These are phyloP conservation scores for Colletotrichum falcatum DNA, from an alignment of 2,329 filamentous ascomycete genomes.

Conservation along the genomic window DNA sequence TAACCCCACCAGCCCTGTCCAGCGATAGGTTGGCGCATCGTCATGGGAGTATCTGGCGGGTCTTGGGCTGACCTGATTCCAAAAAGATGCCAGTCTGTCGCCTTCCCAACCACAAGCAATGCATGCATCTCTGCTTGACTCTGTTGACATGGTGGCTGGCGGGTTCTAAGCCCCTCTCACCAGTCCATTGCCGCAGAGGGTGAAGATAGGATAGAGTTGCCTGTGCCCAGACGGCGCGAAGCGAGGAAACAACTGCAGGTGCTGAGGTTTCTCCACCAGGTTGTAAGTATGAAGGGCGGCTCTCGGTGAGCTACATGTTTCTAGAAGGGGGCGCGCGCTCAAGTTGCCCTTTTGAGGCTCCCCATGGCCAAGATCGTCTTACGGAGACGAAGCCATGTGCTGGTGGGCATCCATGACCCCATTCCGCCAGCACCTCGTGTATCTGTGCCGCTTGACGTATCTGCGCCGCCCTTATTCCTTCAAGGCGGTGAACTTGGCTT, in stretches of 20 bases:
- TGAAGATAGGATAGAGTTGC: slow-evolving; percentile 28
- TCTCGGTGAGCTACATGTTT: too few species aligned
- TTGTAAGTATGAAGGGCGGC: slow-evolving; percentile 16
- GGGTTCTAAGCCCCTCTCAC: slow-evolving; percentile 40
- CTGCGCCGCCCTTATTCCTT: slow-evolving; percentile 19
- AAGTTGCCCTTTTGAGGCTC: slow-evolving; percentile 35
- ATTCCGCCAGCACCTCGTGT: slow-evolving; percentile 32
- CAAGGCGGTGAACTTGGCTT: slow-evolving; percentile 40
- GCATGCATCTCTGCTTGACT: slow-evolving; percentile 30
- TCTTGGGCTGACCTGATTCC: slow-evolving; percentile 33
- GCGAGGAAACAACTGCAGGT: slow-evolving; percentile 35
- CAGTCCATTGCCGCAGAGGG: slow-evolving; percentile 22
- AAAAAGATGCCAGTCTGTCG: slow-evolving; percentile 11
- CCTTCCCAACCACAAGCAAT: slow-evolving; percentile 24
- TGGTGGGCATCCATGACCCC: slow-evolving; percentile 35
- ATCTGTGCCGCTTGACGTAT: slow-evolving; percentile 40
- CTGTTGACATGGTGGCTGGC: slow-evolving; percentile 37
- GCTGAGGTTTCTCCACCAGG: slow-evolving; percentile 29
- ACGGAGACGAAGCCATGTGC: slow-evolving; percentile 40
- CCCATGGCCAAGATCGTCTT: slow-evolving; percentile 34
- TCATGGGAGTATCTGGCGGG: slow-evolving; percentile 27
- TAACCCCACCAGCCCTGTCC: slow-evolving; percentile 36
- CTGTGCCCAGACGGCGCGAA: slow-evolving; percentile 38
- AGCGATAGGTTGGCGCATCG: slow-evolving; percentile 38
- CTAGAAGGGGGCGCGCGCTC: slow-evolving; percentile 11